phyloP scores from a whole-genome alignment of 2,329 filamentous ascomycete genomes.

The Furcasterigmium furcatum region DNA sequence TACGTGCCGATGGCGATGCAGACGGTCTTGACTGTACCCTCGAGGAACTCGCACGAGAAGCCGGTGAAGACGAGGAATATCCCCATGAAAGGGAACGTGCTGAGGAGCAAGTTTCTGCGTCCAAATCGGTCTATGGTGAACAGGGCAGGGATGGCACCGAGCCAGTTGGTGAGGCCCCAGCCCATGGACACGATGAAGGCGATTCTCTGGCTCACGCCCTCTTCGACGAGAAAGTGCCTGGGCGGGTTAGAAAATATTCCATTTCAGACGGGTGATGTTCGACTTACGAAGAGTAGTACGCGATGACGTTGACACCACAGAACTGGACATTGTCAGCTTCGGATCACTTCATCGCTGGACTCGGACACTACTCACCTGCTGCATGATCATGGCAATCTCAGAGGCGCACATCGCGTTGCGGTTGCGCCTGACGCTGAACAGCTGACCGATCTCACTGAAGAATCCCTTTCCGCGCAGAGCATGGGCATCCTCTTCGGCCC shows the following conservation, averaged over 20 bases:
- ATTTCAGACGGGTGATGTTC: no score
- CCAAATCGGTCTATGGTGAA: constrained; percentile 69
- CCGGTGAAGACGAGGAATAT: constrained; percentile 44
- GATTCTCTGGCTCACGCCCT: constrained; percentile 37
- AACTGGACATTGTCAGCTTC: not conserved
- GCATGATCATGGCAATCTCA: constrained; percentile 65
- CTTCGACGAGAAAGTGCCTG: constrained; percentile 17
- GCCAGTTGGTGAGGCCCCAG: constrained; percentile 62
- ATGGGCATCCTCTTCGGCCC: constrained; percentile 52
- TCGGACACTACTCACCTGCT: constrained; percentile 39
- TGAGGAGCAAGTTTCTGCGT: constrained; percentile 58
- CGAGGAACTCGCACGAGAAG: constrained; percentile 42
- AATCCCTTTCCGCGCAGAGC: constrained; percentile 41
- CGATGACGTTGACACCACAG: constrained; percentile 16
- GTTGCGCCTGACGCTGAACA: constrained; percentile 59
- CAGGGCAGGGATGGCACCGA: constrained; percentile 61
- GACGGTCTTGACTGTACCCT: constrained; percentile 28
- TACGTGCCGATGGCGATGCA: constrained; percentile 47
- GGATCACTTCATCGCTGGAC: not conserved
- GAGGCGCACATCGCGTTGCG: constrained; percentile 58
- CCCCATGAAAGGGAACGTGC: constrained; percentile 63
- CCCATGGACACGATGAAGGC: constrained; percentile 60
- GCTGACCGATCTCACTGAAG: constrained; percentile 40
- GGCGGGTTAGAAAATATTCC: no score
- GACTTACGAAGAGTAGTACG: constrained; percentile 60